Evolutionary conservation across 106 monocot species (phyloP), one percentile per base, ranked within the genome.

Genomic region (Cymbidium sinense): DNA sequence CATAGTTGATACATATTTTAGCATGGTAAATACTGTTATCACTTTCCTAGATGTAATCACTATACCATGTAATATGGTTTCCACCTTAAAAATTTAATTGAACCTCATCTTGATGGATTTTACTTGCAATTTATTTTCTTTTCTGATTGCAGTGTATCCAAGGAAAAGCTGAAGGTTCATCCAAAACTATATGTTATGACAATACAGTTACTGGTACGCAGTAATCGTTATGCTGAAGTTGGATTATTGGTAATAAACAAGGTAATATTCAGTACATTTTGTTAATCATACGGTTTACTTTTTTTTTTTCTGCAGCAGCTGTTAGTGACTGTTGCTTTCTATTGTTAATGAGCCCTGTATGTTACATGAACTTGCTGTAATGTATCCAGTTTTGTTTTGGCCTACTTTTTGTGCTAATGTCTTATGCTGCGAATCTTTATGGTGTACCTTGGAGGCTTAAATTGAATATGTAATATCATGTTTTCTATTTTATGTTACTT

Each of bases 241-340:
- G 86, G 86, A 47, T 82, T 88, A 35, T 92, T 99, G 75, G 77
- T 94, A 11, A 70, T 80, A 76, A 94, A 88, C 78, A 99, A 92
- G 98, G 98, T 99, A 79, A 72, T 11, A 79, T 65, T 27, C 29
- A n/a, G 10, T 75, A 35, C 52, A 44, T 6, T 61, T 62, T 55
- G 20, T 58, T 41, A 35, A 20, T 21, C n/a, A 33, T 71, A 34
- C 71, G 1, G n/a, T 70, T 37, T n/a, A 3, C 39, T 10, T n/a
- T 2, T 70, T 0, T 15, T 12, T 71, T 71, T 35, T 20, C 19
- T 71, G 37, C 7, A 71, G 37, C 20, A 71, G 21, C 21, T 71
- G 37, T 6, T 29, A 4, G 29, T 21, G n/a, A 5, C 19, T 71
- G 71, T 37, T 71, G 8, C 37, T 36, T 71, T 34, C 71, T 37